Evolutionary conservation across 2,329 filamentous ascomycete genomes (phyloP), one percentile per base, ranked within the genome.

Genomic region (Cytospora leucostoma): DNA sequence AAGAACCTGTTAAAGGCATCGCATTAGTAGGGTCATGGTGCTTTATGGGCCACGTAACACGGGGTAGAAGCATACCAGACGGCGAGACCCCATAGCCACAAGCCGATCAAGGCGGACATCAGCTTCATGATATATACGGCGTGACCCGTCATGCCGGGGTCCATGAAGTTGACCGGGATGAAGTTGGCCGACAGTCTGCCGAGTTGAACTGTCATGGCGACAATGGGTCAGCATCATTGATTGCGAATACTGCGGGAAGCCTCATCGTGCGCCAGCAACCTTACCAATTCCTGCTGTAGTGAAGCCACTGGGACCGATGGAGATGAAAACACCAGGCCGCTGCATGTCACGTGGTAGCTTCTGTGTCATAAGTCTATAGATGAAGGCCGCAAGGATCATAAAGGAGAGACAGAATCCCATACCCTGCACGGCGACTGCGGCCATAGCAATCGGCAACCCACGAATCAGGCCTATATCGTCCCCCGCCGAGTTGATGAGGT

Each of bases 361-460:
- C 71, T 94, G 90, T 0, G 91, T 94, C 91, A 95, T 95, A 34
- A 96, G 82, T 35, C 92, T 86, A 73, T 95, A 95, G 56, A 96
- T 85, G 72, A 93, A 95, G 56, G 92, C 90, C 1, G 89, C 86
- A 66, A 92, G 93, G 33, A 96, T 90, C 88, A 93, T 93, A 64
- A 94, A 82, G 55, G 80, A 80, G 53, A 86, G 83, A 2, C 85
- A 74, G 65, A 83, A 85, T 0, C 82, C 83, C 1, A 81, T 83
- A 7, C 82, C 84, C 68, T 86, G 83, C 1, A 81, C 76, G 0
- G 81, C 77, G 27, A 84, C 70, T 8, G 82, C 80, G 12, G 79
- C 78, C 15, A 84, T 71, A 0, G 82, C 78, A 50, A 86, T 77
- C 1, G 81, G 77, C 0, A 80, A 70, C 4, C 75, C 72, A 63